Evolutionary conservation across 352 stramenopile genomes (phyloP).

Genomic region (Phytophthora citrophthora): DNA sequence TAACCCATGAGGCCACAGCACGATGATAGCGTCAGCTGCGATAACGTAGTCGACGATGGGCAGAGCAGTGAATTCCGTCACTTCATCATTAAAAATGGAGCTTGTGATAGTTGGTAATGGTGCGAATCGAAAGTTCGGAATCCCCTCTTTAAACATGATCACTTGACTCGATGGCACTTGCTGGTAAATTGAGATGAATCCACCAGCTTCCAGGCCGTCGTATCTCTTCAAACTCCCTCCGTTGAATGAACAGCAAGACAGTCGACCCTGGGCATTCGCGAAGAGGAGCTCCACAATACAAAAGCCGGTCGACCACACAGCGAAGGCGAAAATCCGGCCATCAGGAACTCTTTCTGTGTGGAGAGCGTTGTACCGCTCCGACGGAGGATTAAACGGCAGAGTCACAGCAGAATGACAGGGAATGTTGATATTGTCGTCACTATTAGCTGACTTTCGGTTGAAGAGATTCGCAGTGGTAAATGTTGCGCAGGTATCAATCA

Average conservation of each 20-base stretch:
- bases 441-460: background rate
- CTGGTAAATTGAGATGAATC: slow-evolving; percentile 39
- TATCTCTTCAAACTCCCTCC: slow-evolving; percentile 34
- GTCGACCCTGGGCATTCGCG: slow-evolving; percentile 24
- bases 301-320: slow-evolving; percentile 49
- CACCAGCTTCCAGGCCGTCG: background rate
- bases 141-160: slow-evolving; percentile 29
- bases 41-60: slow-evolving; percentile 34
- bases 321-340: slow-evolving; percentile 36
- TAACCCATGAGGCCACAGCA: slow-evolving; percentile 42
- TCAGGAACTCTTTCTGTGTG: slow-evolving; percentile 19
- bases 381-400: slow-evolving; percentile 34
- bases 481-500: slow-evolving; percentile 40
- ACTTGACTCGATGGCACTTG: slow-evolving; percentile 33
- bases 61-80: background rate
- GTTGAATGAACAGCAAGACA: slow-evolving; percentile 24
- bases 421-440: background rate
- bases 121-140: slow-evolving; percentile 24
- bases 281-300: slow-evolving; percentile 47
- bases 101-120: slow-evolving; percentile 8
- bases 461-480: slow-evolving; percentile 28
- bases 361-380: slow-evolving; percentile 41
- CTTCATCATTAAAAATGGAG: slow-evolving; percentile 1
- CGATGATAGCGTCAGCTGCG: slow-evolving; percentile 29
- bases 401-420: slow-evolving; percentile 4